Conservation (phyloP, 2,329 filamentous ascomycete species). For the Claviceps quebecensis region DNA sequence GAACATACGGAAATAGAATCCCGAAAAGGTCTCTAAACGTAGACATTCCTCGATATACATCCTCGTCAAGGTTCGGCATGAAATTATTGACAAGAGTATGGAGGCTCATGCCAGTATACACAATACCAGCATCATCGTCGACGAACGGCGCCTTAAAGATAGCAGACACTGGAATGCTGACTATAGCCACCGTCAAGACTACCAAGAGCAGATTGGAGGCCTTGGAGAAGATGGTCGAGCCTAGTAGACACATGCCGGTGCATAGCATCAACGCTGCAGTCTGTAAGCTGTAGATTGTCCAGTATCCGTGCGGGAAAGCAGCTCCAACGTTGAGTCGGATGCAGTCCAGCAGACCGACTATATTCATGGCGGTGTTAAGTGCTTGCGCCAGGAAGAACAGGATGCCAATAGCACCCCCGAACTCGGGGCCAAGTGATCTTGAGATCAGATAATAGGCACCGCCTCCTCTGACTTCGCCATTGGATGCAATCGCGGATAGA, state of each 20-base stretch:
- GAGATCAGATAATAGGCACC: constrained; percentile 86
- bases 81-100: constrained; percentile 62
- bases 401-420: constrained; percentile 76
- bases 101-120: constrained; percentile 65
- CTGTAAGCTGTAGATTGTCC: constrained; percentile 64
- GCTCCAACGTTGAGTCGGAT: constrained; percentile 60
- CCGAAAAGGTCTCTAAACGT: constrained; percentile 76
- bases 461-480: constrained; percentile 76
- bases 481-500: constrained; percentile 77
- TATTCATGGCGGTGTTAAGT: constrained; percentile 76
- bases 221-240: constrained; percentile 65
- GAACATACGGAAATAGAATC: constrained; percentile 55
- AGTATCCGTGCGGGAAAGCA: constrained; percentile 55
- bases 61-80: constrained; percentile 51
- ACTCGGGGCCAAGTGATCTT: constrained; percentile 71
- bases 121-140: constrained; percentile 45
- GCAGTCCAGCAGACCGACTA: constrained; percentile 75
- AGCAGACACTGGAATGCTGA: constrained; percentile 73
- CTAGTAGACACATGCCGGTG: constrained; percentile 62
- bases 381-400: constrained; percentile 86
- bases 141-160: constrained; percentile 54
- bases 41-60: constrained; percentile 46
- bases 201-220: constrained; percentile 65
- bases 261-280: constrained; percentile 59
- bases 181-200: constrained; percentile 56